Base-by-base conservation (phyloP, 2,329 filamentous ascomycete species). In the Trematosphaeria pertusa region DNA sequence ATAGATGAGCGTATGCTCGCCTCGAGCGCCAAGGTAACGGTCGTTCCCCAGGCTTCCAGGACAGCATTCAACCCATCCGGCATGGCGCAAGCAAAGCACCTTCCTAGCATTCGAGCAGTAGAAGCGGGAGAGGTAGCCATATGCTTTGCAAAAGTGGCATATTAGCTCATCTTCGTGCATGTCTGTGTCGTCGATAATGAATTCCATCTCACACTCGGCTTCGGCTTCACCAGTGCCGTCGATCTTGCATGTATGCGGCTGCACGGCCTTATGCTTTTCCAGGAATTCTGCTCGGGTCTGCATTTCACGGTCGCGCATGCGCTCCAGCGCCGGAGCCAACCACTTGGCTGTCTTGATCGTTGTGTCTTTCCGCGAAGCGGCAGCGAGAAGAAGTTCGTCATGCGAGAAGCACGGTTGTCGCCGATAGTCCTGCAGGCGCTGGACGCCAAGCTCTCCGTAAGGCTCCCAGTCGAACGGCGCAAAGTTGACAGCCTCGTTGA, bases 401-500 rank as follows among this genome's bases (percentile, higher is more conserved):
- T 99, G 94, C 0, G 93, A 97, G 70, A 99, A 99, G 70, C 94
- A 97, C 1, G 94, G 91, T 56, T 97, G 92, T 45, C 92, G 85
- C 45, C 93, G 83, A 70, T 97, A 99, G 38, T 87, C 82, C 60
- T 94, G 90, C 21, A 97, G 78, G 56, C 93, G 83, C 61, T 93
- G 87, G 1, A 97, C 92, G 1, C 94, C 92, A 20, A 86, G 82
- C 44, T 93, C 86, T 2, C 94, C 94, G 66, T 86, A 95, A 0
- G 91, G 91, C 64, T 99, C 94, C 94, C 94, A 99, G 62, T 99
- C 94, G 20, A 79, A 81, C 0, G 94, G 94, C 0, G 94, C 94
- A 73, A 99, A 99, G 68, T 99, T 99, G 59, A 99, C 94, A 4
- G 94, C 94, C 71, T 99, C 94, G 61, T 99, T 99, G 73, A 97